Base-by-base conservation (phyloP, 371 early-diverging fungal species). In the Apophysomyces trapeziformis region DNA sequence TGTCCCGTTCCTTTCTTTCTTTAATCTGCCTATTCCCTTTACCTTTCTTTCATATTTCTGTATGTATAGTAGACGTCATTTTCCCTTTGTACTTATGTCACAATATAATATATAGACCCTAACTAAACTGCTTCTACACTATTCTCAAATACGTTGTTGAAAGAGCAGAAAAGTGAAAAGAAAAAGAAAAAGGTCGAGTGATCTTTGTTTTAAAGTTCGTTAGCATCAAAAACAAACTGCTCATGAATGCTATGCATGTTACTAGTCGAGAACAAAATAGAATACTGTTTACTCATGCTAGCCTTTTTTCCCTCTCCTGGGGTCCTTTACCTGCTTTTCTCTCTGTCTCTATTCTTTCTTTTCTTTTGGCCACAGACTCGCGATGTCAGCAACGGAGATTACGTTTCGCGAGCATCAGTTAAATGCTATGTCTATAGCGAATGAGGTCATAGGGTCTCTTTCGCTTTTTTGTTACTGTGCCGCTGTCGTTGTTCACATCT, bases 401-500 rank as follows among this genome's bases (percentile, higher is more conserved):
- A 18, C 21, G 18, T 50, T 50, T 21, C 9, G 9, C 5, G 8
- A 16, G 35, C 4, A n/a, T 9, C 16, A 50, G 6, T 7, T 50
- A 26, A 50, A 50, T 0, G 21, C 21, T 4, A 9, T 50, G 54
- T 21, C 54, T 5, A 32, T 50, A 50, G 7, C 21, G 21, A 21
- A 26, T 9, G 2, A 7, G 5, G 8, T 50, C 21, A 3, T 50
- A 21, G 54, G 54, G 5, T 1, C 54, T 4, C 37, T 71, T 7
- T 75, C 78, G 0, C 56, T 78, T 12, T 4, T 68, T 0, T 45
- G 60, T 13, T 68, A 67, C 32, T 11, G 61, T 7, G 39, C 50
- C 37, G 75, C 71, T 4, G 12, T 78, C 12, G 9, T 64, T 1
- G 7, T 66, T 14, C 75, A 76, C 54, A 50, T 58, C 9, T 59